A percentile compares a stretch with the other conserved stretches of the same genome.
Conservation (phyloP, 148 eudicot genomes). For the Vaccinium corymbosum region DNA sequence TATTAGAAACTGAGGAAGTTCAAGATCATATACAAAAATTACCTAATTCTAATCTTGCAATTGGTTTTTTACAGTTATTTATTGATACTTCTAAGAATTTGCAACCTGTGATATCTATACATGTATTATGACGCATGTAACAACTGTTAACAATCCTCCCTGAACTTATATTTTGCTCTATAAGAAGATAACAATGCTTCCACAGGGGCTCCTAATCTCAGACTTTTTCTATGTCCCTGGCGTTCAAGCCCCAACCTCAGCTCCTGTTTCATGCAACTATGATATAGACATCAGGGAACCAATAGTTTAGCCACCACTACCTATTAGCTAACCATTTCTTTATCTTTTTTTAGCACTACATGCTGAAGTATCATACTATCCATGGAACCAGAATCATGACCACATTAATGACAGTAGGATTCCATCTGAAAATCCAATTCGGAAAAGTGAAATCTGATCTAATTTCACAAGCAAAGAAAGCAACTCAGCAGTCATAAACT, state of each 20-base stretch:
- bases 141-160: too few species aligned
- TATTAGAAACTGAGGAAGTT: too few species aligned
- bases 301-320: background rate
- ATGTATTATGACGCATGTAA: too few species aligned
- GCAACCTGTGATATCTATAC: too few species aligned
- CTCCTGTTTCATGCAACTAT: background rate
- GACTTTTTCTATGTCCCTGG: too few species aligned
- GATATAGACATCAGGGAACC: background rate
- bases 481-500: background rate
- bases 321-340: background rate
- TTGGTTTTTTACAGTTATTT: too few species aligned
- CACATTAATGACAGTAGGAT: background rate
- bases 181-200: too few species aligned
- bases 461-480: background rate
- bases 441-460: background rate
- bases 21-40: too few species aligned
- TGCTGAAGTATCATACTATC: background rate
- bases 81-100: too few species aligned
- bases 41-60: too few species aligned
- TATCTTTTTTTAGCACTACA: background rate
- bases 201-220: too few species aligned
- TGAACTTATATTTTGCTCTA: too few species aligned
- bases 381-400: background rate
- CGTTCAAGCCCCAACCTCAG: background rate
- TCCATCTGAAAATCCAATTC: background rate